Evolutionary conservation across 2,329 filamentous ascomycete species (phyloP).

Genomic region (Penicillium frequentans): DNA sequence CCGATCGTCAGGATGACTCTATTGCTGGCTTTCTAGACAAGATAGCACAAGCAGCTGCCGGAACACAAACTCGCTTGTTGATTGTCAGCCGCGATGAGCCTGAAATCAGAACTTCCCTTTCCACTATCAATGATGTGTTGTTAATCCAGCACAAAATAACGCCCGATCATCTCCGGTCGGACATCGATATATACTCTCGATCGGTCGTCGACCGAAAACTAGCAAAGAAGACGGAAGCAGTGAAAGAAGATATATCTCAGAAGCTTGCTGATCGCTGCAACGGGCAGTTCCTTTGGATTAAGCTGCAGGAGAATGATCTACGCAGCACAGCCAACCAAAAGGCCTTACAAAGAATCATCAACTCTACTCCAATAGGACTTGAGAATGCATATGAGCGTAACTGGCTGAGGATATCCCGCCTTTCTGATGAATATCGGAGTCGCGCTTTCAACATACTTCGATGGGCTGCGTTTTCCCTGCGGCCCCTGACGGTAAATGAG

Average conservation of each 20-base stretch:
- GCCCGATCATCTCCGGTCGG: not conserved
- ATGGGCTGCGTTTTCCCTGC: slow-evolving; percentile 5
- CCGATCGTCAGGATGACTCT: not conserved
- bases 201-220: not conserved
- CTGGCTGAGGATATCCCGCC: not conserved
- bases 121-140: not conserved
- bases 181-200: not conserved
- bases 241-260: not conserved
- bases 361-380: not conserved
- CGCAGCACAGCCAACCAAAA: not conserved
- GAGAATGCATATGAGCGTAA: slow-evolving; percentile 4
- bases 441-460: slow-evolving; percentile 2
- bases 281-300: slow-evolving; percentile 9
- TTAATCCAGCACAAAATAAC: not conserved
- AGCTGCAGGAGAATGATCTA: not conserved
- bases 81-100: slow-evolving; percentile 9
- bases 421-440: not conserved
- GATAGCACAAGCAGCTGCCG: not conserved
- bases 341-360: slow-evolving; percentile 2
- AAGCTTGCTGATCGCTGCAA: slow-evolving; percentile 4
- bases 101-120: not conserved
- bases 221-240: not conserved
- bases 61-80: slow-evolving; percentile 1
- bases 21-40: not conserved
- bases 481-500: slow-evolving; percentile 3